Conservation (phyloP, 768 basidiomycete genomes). For the Hemileccinum rubropunctum region DNA sequence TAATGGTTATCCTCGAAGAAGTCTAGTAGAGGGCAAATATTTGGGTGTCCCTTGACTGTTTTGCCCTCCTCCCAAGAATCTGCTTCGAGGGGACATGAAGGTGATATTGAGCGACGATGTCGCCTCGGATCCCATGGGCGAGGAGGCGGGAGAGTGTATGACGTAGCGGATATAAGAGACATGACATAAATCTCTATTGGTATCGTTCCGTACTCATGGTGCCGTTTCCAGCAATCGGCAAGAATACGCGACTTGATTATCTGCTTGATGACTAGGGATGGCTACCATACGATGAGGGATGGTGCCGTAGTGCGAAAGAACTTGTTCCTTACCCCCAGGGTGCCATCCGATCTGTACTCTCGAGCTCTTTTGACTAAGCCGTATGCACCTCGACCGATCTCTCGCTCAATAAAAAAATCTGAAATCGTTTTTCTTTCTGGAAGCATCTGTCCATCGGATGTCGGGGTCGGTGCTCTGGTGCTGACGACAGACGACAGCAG, state of each 20-base stretch:
- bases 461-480: constrained; percentile 63
- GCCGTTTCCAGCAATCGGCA: constrained; percentile 99
- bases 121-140: constrained; percentile 85
- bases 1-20: constrained; percentile 97
- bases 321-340: constrained; percentile 69
- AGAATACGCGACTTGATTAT: constrained; percentile 98
- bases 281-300: constrained; percentile 41
- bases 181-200: constrained; percentile 97
- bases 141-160: constrained; percentile 72
- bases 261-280: constrained; percentile 93
- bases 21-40: constrained; percentile 90
- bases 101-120: constrained; percentile 18
- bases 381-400: constrained; percentile 93
- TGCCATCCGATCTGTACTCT: constrained; percentile 71
- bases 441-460: constrained; percentile 27
- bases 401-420: constrained; percentile 81
- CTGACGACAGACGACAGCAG: constrained; percentile 57
- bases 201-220: constrained; percentile 91
- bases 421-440: constrained; percentile 71
- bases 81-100: constrained; percentile 10
- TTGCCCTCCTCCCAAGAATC: constrained; percentile 66
- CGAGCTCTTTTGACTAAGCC: constrained; percentile 90
- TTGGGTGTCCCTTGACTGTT: constrained; percentile 85
- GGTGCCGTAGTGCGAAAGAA: constrained; percentile 3
- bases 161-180: constrained; percentile 82